These are phyloP conservation scores for Gossypium lobatum DNA, from an alignment of 441 rosid genomes.

Conservation along the genomic window DNA sequence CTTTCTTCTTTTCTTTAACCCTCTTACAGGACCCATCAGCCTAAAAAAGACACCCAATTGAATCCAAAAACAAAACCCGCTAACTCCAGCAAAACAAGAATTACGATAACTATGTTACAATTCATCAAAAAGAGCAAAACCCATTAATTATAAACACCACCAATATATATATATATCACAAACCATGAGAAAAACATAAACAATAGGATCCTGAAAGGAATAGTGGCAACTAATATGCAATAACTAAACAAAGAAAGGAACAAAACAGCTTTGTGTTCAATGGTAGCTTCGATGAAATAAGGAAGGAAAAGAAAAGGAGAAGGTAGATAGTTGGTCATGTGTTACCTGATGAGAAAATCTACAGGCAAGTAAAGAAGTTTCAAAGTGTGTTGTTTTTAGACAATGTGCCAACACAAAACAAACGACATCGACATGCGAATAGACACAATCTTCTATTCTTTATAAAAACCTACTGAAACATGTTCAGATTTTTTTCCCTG, in stretches of 20 bases:
- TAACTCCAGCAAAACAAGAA: constrained; percentile 19
- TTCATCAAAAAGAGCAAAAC: constrained; percentile 24
- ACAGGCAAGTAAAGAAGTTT: constrained; percentile 14
- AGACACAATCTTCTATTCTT: background rate
- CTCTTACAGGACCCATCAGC: constrained; percentile 53
- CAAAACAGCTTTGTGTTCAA: constrained; percentile 2
- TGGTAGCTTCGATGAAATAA: background rate
- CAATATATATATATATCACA: background rate
- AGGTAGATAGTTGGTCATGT: background rate
- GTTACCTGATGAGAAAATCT: constrained; percentile 18
- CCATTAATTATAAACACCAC: constrained; percentile 26
- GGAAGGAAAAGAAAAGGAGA: background rate
- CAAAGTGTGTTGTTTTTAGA: constrained; percentile 14
- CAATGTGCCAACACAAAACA: constrained; percentile 20
- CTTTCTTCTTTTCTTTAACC: constrained; percentile 40
- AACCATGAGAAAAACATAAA: constrained; percentile 10
- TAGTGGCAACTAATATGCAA: constrained; percentile 32
- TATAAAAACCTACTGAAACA: background rate
- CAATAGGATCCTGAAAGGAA: constrained; percentile 20
- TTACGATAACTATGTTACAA: constrained; percentile 18
- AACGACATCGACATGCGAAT: background rate
- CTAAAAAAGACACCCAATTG: constrained; percentile 21
- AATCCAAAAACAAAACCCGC: constrained; percentile 28
- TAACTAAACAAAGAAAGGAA: background rate
- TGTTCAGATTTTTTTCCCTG: background rate